Evolutionary conservation across 2,329 filamentous ascomycete genomes (phyloP).

Genomic region (Fusarium transvaalense): DNA sequence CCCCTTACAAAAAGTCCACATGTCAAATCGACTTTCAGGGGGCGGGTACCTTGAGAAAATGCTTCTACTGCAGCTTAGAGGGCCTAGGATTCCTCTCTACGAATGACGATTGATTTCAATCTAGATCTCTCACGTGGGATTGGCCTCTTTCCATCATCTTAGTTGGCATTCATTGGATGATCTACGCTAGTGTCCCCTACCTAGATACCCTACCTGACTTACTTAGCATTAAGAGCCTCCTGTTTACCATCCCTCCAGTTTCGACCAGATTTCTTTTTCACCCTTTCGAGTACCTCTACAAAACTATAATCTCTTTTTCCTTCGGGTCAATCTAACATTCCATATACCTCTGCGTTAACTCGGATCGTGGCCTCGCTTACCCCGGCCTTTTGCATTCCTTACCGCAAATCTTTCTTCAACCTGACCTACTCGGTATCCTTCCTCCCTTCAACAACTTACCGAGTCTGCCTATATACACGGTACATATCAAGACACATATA

Average conservation of each 20-base stretch:
- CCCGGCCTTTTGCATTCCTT: conserved; percentile 11
- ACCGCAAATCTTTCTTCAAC: not conserved
- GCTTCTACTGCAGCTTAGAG: conserved; percentile 18
- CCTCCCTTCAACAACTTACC: not conserved
- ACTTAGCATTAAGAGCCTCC: conserved; percentile 31
- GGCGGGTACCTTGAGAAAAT: conserved; percentile 16
- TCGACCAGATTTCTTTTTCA: conserved; percentile 10
- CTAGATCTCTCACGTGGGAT: conserved; percentile 31
- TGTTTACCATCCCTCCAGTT: conserved; percentile 6
- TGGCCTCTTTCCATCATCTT: conserved; percentile 23
- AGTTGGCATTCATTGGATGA: conserved; percentile 22
- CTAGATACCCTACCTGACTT: conserved; percentile 8
- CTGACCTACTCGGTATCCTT: not conserved
- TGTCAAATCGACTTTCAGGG: conserved; percentile 35
- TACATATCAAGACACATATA: not conserved
- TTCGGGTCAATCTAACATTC: conserved; percentile 1
- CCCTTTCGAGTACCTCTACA: conserved; percentile 22
- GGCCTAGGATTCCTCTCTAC: conserved; percentile 9
- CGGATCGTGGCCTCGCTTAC: conserved; percentile 9
- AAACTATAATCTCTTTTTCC: conserved; percentile 25
- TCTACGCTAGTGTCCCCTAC: conserved; percentile 19
- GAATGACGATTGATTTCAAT: conserved; percentile 31
- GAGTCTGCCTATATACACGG: not conserved
- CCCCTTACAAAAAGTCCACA: conserved; percentile 10
- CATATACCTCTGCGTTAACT: conserved; percentile 4